Evolutionary conservation across 768 basidiomycete genomes (phyloP).

Genomic region (Serendipita vermifera): DNA sequence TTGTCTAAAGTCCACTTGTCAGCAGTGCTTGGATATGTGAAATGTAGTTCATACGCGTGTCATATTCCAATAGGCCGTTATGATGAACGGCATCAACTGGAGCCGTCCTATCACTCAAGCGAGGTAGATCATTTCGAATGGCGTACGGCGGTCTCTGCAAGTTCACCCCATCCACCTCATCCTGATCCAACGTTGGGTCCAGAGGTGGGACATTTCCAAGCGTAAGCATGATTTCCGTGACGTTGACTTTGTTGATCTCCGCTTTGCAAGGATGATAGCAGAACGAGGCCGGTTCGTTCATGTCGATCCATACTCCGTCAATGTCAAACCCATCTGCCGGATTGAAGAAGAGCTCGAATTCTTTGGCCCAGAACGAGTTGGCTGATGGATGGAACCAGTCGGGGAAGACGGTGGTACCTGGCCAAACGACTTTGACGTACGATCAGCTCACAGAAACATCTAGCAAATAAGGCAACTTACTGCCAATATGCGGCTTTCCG

Average conservation of each 20-base stretch:
- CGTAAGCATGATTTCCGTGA: slow-evolving; percentile 4
- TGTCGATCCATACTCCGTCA: slow-evolving; percentile 22
- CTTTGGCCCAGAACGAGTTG: neutral
- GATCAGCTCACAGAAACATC: neutral
- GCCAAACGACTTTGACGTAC: neutral
- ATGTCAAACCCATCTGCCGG: slow-evolving; percentile 11
- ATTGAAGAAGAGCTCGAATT: slow-evolving; percentile 10
- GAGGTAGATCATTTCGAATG: slow-evolving; percentile 35
- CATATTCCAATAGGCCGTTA: slow-evolving; percentile 47
- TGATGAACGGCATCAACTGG: slow-evolving; percentile 38
- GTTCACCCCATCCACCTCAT: slow-evolving; percentile 14
- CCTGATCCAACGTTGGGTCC: neutral
- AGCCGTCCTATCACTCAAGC: neutral
- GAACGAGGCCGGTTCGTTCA: slow-evolving; percentile 23
- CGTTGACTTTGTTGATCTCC: neutral
- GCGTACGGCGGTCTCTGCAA: slow-evolving; percentile 42
- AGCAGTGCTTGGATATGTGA: neutral
- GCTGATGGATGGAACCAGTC: slow-evolving; percentile 10
- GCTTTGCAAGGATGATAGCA: slow-evolving; percentile 16
- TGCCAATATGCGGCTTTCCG: slow-evolving; percentile 3
- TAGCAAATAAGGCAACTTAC: neutral
- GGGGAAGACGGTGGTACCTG: neutral
- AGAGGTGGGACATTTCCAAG: neutral
- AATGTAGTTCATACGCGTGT: slow-evolving; percentile 29
- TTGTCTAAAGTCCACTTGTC: slow-evolving; percentile 30